These are phyloP conservation scores for Suhomyces canberraensis DNA, from an alignment of 805 yeast species.

Conservation along the genomic window DNA sequence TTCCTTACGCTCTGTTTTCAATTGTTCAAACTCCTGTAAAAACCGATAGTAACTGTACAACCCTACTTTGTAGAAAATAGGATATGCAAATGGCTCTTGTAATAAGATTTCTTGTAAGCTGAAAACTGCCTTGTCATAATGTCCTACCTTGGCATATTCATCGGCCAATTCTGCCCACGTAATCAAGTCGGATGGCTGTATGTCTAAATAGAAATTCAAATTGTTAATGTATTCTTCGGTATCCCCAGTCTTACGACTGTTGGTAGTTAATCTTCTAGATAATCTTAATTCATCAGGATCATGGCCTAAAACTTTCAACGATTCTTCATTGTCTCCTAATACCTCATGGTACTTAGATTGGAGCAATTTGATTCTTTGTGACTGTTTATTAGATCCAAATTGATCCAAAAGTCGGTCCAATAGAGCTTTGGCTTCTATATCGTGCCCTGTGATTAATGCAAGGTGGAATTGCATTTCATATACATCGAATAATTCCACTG, in stretches of 20 bases:
- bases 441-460: slow-evolving; percentile 56
- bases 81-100: slow-evolving; percentile 66
- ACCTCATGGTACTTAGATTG: slow-evolving; percentile 58
- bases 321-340: slow-evolving; percentile 34
- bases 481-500: slow-evolving; percentile 52
- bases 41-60: slow-evolving; percentile 29
- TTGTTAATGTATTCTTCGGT: slow-evolving; percentile 49
- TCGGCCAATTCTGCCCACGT: slow-evolving; percentile 77
- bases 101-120: slow-evolving; percentile 69
- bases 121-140: slow-evolving; percentile 63
- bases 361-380: slow-evolving; percentile 56
- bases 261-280: slow-evolving; percentile 36
- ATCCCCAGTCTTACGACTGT: slow-evolving; percentile 24
- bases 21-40: slow-evolving; percentile 17
- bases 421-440: slow-evolving; percentile 64
- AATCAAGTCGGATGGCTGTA: slow-evolving; percentile 71
- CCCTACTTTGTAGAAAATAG: slow-evolving; percentile 63
- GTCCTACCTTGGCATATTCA: slow-evolving; percentile 57
- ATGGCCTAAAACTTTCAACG: slow-evolving; percentile 24
- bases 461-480: slow-evolving; percentile 73
- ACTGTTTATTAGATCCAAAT: slow-evolving; percentile 49
- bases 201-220: slow-evolving; percentile 53
- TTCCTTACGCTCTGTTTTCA: slow-evolving; percentile 25
- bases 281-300: slow-evolving; percentile 35
- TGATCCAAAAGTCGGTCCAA: slow-evolving; percentile 66